A percentile compares a stretch with the other conserved stretches of the same genome.
Evolutionary conservation across 805 yeast genomes (phyloP).

Genomic region (Candida schatavii): DNA sequence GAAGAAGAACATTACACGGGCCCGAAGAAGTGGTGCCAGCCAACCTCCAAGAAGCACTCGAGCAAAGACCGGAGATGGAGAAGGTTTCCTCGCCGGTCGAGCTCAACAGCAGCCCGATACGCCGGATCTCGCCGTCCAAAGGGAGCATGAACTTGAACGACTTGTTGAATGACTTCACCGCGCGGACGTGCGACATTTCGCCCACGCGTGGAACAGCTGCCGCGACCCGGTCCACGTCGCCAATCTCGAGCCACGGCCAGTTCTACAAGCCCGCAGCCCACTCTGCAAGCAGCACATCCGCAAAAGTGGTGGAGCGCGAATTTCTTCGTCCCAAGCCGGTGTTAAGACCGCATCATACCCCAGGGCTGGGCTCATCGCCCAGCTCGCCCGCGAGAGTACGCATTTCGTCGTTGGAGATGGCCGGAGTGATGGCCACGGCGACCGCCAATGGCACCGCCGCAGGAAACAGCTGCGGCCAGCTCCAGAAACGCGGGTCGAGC

Average conservation of each 20-base stretch:
- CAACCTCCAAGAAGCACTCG: not conserved
- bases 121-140: conserved; percentile 40
- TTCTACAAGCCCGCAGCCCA: not conserved
- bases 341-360: conserved; percentile 3
- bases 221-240: not conserved
- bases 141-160: conserved; percentile 36
- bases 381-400: conserved; percentile 12
- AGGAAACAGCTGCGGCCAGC: no score
- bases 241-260: not conserved
- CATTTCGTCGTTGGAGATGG: conserved; percentile 31
- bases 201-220: not conserved
- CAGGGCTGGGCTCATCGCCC: not conserved
- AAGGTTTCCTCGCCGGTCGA: not conserved
- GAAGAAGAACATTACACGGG: conserved; percentile 41
- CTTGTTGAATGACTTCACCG: conserved; percentile 18
- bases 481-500: no score
- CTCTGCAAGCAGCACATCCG: conserved; percentile 20
- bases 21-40: conserved; percentile 29
- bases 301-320: conserved; percentile 11
- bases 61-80: not conserved
- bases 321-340: conserved; percentile 5
- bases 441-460: conserved; percentile 2
- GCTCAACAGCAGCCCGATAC: conserved; percentile 16
- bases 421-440: conserved; percentile 26
- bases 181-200: conserved; percentile 1